Evolutionary conservation across 2,329 filamentous ascomycete genomes (phyloP).

Genomic region (Knufia fluminis): DNA sequence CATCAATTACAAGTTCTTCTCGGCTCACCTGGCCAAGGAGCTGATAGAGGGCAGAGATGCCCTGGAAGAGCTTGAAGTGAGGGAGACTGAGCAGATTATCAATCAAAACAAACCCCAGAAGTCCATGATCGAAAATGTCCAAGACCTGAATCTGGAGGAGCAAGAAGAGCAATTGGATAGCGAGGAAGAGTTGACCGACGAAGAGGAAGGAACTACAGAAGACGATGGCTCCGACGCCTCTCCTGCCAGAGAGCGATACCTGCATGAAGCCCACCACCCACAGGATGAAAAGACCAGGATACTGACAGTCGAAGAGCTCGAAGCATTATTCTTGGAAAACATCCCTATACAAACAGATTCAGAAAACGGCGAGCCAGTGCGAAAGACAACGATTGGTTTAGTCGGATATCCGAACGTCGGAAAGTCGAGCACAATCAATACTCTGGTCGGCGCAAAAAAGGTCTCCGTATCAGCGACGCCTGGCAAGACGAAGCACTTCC

Average conservation of each 20-base stretch:
- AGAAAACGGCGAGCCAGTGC: conserved; percentile 39
- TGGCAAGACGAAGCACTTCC: conserved; percentile 98
- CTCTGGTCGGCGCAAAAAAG: conserved; percentile 95
- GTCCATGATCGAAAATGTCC: conserved; percentile 15
- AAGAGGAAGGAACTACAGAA: conserved; percentile 28
- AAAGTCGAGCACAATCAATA: conserved; percentile 98
- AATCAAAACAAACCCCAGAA: conserved; percentile 17
- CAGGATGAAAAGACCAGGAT: conserved; percentile 53
- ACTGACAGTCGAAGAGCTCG: conserved; percentile 83
- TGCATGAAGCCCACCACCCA: conserved; percentile 27
- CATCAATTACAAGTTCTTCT: conserved; percentile 94
- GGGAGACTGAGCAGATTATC: conserved; percentile 18
- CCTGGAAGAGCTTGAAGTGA: conserved; percentile 40
- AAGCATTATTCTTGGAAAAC: conserved; percentile 75
- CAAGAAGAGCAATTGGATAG: conserved; percentile 27
- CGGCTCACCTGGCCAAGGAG: conserved; percentile 83
- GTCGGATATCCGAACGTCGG: conserved; percentile 98
- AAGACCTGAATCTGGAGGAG: conserved; percentile 20
- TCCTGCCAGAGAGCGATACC: conserved; percentile 23
- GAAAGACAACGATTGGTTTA: conserved; percentile 80
- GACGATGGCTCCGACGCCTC: conserved; percentile 28
- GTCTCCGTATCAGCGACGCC: conserved; percentile 95
- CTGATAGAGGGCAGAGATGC: conserved; percentile 63
- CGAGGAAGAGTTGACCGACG: conserved; percentile 29
- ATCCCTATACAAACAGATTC: conserved; percentile 42